Evolutionary conservation across 495 filamentous ascomycete species (phyloP).

Genomic region (Podospora didyma): DNA sequence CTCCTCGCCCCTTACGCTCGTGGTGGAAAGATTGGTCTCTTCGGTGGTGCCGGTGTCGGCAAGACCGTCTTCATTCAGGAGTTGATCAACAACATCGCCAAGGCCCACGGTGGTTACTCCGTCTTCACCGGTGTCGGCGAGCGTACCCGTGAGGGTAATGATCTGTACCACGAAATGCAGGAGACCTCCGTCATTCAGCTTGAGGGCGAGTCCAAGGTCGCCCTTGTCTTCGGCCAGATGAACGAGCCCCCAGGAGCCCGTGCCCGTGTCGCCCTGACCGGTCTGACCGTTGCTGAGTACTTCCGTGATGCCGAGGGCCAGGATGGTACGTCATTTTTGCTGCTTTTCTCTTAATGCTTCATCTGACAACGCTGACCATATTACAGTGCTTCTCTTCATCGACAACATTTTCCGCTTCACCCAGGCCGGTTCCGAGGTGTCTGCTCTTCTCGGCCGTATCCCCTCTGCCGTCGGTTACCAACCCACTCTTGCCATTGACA

Average conservation of each 20-base stretch:
- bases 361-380: conserved; percentile 10
- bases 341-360: not conserved
- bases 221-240: conserved; percentile 99
- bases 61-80: conserved; percentile 99
- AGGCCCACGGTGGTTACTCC: conserved; percentile 99
- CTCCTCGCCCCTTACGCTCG: conserved; percentile 97
- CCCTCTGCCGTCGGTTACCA: conserved; percentile 99
- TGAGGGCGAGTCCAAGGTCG: conserved; percentile 98
- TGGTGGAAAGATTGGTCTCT: conserved; percentile 99
- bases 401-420: conserved; percentile 99
- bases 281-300: conserved; percentile 83
- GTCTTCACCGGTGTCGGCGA: conserved; percentile 99
- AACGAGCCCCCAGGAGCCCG: conserved; percentile 99
- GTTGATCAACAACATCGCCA: conserved; percentile 99
- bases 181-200: conserved; percentile 99
- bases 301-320: conserved; percentile 98
- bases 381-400: conserved; percentile 89
- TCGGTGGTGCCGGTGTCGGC: conserved; percentile 99
- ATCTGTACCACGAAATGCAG: conserved; percentile 99
- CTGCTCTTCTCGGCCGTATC: conserved; percentile 98
- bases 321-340: conserved; percentile 57
- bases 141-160: conserved; percentile 99
- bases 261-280: conserved; percentile 99
- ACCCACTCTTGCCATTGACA: conserved; percentile 98
- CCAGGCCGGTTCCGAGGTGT: conserved; percentile 99